These are phyloP conservation scores for Venturia effusa DNA, from an alignment of 2,329 filamentous ascomycete genomes.

Conservation along the genomic window DNA sequence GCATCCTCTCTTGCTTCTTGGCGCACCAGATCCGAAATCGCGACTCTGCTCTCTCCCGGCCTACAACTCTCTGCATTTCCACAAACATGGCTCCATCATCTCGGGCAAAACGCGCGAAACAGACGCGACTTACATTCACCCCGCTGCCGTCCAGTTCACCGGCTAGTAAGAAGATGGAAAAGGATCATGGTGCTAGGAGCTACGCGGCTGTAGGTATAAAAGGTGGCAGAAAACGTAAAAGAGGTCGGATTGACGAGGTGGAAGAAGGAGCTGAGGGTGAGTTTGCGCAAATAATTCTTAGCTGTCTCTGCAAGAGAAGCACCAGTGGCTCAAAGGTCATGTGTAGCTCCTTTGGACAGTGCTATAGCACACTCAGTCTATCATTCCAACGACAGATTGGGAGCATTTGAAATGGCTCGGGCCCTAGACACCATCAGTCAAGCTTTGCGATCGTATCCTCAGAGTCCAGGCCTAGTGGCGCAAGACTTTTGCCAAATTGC, in stretches of 20 bases:
- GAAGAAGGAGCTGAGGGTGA: neutral
- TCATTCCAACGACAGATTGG: neutral
- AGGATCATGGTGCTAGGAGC: neutral
- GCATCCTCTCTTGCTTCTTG: neutral
- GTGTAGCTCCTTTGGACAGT: neutral
- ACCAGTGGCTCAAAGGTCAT: neutral
- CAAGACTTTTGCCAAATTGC: neutral
- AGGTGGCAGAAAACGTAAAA: neutral
- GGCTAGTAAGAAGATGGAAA: neutral
- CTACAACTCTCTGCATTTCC: neutral
- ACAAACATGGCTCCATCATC: neutral
- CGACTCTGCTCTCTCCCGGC: neutral
- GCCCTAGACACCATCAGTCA: neutral
- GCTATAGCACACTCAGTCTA: neutral
- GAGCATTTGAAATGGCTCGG: neutral
- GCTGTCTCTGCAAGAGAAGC: neutral
- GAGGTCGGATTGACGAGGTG: neutral
- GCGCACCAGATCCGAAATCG: neutral
- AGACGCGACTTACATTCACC: conserved; percentile 8
- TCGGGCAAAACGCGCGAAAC: conserved; percentile 1
- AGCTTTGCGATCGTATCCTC: neutral
- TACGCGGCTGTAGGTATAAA: neutral
- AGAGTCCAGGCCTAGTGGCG: neutral
- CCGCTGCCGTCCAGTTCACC: conserved; percentile 8
- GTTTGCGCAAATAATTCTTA: neutral